Evolutionary conservation across 2,329 filamentous ascomycete genomes (phyloP).

Genomic region (Colletotrichum trifolii): DNA sequence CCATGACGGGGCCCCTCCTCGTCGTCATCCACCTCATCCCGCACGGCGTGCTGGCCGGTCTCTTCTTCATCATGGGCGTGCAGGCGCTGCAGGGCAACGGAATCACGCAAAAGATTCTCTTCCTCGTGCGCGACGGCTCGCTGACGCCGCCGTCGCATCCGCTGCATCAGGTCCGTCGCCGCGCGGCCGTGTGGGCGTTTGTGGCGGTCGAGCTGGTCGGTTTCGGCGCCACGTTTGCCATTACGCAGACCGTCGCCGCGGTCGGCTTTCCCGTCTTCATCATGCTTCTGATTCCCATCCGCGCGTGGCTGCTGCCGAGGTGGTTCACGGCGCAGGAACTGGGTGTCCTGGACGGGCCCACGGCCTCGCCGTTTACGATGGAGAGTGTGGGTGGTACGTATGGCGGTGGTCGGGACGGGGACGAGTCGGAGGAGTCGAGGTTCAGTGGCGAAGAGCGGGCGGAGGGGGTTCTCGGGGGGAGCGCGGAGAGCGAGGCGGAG

Average conservation of each 20-base stretch:
- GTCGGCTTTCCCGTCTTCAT: constrained; percentile 85
- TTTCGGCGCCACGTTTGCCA: constrained; percentile 83
- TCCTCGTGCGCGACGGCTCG: constrained; percentile 71
- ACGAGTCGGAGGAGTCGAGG: constrained; percentile 30
- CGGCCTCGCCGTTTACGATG: constrained; percentile 80
- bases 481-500: too few species aligned
- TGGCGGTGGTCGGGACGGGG: constrained; percentile 50
- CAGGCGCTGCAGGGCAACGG: constrained; percentile 82
- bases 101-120: constrained; percentile 80
- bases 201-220: constrained; percentile 75
- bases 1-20: constrained; percentile 81
- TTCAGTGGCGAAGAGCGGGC: constrained; percentile 35
- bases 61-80: constrained; percentile 88
- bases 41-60: constrained; percentile 80
- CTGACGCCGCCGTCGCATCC: constrained; percentile 72
- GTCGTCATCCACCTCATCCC: constrained; percentile 81
- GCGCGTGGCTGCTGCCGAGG: constrained; percentile 71
- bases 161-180: constrained; percentile 70
- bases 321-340: constrained; percentile 72
- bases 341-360: constrained; percentile 74
- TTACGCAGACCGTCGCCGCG: constrained; percentile 84
- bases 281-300: constrained; percentile 73
- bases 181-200: constrained; percentile 74
- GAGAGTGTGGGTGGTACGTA: constrained; percentile 76
- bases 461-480: not conserved